Base-by-base conservation (phyloP, 2,329 filamentous ascomycete genomes). In the Epichloe sibirici region DNA sequence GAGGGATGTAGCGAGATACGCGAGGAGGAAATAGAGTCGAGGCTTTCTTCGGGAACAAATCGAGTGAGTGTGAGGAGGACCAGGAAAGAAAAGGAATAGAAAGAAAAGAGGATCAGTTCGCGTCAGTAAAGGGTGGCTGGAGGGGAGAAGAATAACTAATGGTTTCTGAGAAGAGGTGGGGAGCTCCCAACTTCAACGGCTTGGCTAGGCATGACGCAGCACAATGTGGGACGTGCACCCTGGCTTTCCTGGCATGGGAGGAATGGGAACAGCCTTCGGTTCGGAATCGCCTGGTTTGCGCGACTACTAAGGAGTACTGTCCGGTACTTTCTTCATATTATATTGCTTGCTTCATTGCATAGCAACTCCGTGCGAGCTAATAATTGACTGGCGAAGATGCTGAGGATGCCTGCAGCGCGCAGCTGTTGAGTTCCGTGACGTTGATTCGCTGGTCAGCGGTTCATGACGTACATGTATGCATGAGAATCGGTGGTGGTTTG, bases 401-500 rank as follows among this genome's bases (percentile, higher is more conserved):
- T 31, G 45, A 45, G 47, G 47, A 50, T 48, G 51, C 51, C 23
- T 28, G 37, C 34, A 46, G 25, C 34, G 45, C 35, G 34, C 45
- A 49, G 45, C 46, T 50, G 46, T 23, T 25, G 31, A 12, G 7
- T 6, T 23, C 28, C 2, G 39, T 5, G 35, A 25, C 38, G 44
- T 38, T 55, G 51, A 55, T 55, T 55, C 51, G 54, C 28, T 37
- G 39, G n/a, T 37, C 7, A 13, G 25, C n/a, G 39, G 23, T 37
- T 45, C 42, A 54, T 56, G 52, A 56, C 55, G 55, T 56, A 21
- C 17, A 21, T 21, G 17, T 21, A 21, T 21, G 17, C 2, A 56
- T 37, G 52, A 37, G 51, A 40, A 25, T 43, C 39, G 44, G 42
- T 38, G 44, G 42, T 38, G 46, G 34, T 23, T 6, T 9, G 23